Percentiles rank a stretch among this genome's conserved stretches.
Conservation (phyloP, 495 filamentous ascomycete species). For the Penicillium desertorum region DNA sequence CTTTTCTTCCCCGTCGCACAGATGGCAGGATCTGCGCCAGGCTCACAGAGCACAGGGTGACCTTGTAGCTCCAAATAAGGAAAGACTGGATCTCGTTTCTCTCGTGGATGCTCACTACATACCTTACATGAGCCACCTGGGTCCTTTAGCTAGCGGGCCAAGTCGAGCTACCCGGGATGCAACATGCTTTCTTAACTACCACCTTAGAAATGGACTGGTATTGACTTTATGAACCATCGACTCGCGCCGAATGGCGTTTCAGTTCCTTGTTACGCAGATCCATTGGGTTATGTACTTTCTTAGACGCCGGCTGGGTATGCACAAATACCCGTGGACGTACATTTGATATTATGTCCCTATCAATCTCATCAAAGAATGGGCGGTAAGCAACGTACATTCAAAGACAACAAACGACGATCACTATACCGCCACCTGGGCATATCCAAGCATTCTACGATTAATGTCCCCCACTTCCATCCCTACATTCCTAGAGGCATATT, state of each 20-base stretch:
- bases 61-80: constrained; percentile 14
- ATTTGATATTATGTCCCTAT: background rate
- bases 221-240: background rate
- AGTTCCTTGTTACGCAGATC: background rate
- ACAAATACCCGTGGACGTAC: background rate
- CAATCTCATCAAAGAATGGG: background rate
- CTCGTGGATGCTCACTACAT: constrained; percentile 1
- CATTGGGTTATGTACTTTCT: background rate
- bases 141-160: background rate
- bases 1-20: constrained; percentile 15
- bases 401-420: background rate
- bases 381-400: background rate
- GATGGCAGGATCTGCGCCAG: constrained; percentile 12
- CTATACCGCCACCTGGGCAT: background rate
- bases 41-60: constrained; percentile 12
- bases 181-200: constrained; percentile 12
- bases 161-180: constrained; percentile 15
- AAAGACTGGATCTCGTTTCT: constrained; percentile 4
- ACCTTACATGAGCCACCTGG: constrained; percentile 10
- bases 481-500: constrained; percentile 8
- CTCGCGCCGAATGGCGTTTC: background rate
- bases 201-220: background rate
- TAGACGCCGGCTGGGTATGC: background rate
- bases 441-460: background rate
- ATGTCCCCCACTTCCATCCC: background rate